Percentiles rank a stretch among this genome's conserved stretches.
phyloP scores from a whole-genome alignment of 129 eudicot genomes.

The Saposhnikovia divaricata region DNA sequence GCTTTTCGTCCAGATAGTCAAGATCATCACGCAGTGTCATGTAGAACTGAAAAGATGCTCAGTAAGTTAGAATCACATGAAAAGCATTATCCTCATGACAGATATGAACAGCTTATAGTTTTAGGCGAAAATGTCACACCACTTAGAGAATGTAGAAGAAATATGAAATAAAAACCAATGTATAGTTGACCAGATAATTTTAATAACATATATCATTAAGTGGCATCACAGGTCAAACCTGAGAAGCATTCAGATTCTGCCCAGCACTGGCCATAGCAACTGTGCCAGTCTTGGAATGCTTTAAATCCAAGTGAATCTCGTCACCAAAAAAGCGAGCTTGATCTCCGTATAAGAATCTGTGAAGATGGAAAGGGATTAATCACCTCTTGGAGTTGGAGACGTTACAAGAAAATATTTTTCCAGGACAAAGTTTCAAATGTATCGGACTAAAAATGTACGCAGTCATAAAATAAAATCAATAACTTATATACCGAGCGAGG shows the following conservation, averaged over 20 bases:
- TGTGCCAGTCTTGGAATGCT: slow-evolving; percentile 87
- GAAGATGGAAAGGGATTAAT: background rate
- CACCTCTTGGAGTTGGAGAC: no score
- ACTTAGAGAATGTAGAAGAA: no score
- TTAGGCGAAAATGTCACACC: no score
- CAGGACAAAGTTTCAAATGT: no score
- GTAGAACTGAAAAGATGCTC: slow-evolving; percentile 52
- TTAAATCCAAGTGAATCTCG: slow-evolving; percentile 76
- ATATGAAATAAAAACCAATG: background rate
- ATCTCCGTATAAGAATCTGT: slow-evolving; percentile 83
- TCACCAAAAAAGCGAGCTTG: slow-evolving; percentile 95
- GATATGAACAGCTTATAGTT: no score
- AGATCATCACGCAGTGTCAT: slow-evolving; percentile 89
- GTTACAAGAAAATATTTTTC: no score
- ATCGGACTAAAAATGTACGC: no score
- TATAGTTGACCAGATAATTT: background rate
- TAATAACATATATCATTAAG: background rate
- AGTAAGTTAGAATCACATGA: background rate
- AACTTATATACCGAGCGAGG: no score
- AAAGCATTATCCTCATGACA: no score
- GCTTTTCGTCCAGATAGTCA: slow-evolving; percentile 93
- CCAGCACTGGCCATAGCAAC: slow-evolving; percentile 98
- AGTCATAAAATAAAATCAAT: no score
- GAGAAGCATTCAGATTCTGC: slow-evolving; percentile 89
- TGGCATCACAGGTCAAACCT: slow-evolving; percentile 31